Base-by-base conservation (phyloP, 768 basidiomycete genomes). In the Lactarius hengduanensis region DNA sequence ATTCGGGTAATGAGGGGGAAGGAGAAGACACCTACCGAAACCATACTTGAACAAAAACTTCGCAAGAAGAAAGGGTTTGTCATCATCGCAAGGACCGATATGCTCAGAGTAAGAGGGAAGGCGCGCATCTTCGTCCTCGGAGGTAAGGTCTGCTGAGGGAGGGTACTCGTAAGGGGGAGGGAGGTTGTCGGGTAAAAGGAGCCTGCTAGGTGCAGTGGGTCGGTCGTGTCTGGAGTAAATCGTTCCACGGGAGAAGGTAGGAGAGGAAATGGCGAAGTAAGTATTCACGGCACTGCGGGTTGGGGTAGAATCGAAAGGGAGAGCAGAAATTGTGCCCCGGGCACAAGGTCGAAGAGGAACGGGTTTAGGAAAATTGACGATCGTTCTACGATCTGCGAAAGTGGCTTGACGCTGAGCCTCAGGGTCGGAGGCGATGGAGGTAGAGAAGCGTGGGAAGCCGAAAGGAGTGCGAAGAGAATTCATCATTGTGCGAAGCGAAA, bases 31-130 rank as follows among this genome's bases (percentile, higher is more conserved):
- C 83, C 73, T 68, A 84, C 83, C 34, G 71, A 83, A 83, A 28
- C 83, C 83, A 34, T 78, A 81, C 66, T 78, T 81, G 77, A 83
- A 84, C 45, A 83, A 75, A 69, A 80, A 79, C 73, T 74, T 77
- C 1, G 81, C 82, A 63, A 83, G 78, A 53, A 82, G 82, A 45
- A 73, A 68, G 36, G 79, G 81, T 73, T 81, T 78, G 8, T 73
- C 74, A 15, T 77, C 68, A 36, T 58, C 45, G 28, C 63, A 34
- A 16, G 71, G 32, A 10, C 45, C 66, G 16, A 61, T 32, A 26
- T 59, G n/a, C 20, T 63, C 65, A 8, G 73, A 70, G 63, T 81
- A 80, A 13, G 77, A 73, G 20, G 77, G 80, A 7, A 74, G 74
- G 38, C 73, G 78, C 15, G 60, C 45, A 26, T 61, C 67, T 41